These are phyloP conservation scores for Stentor roeselii DNA, from an alignment of 73 alveolate species.

Conservation along the genomic window DNA sequence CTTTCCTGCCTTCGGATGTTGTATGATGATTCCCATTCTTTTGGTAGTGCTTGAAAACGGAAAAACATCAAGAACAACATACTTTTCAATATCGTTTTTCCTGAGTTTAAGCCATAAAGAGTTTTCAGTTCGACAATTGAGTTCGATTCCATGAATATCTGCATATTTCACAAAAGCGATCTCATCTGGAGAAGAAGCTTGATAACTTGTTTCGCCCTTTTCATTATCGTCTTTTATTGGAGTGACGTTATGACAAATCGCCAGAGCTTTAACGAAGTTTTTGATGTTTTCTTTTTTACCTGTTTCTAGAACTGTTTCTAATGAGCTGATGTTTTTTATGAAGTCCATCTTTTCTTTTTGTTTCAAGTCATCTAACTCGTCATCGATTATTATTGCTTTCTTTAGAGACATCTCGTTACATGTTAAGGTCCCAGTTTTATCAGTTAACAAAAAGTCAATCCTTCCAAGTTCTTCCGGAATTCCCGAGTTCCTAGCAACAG, in stretches of 20 bases:
- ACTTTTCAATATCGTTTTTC: slow-evolving; percentile 58
- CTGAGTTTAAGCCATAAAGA: slow-evolving; percentile 54
- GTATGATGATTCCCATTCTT: slow-evolving; percentile 91
- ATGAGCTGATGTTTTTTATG: background rate
- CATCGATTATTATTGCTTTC: slow-evolving; percentile 33
- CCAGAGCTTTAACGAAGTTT: slow-evolving; percentile 77
- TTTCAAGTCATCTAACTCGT: background rate
- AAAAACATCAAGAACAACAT: slow-evolving; percentile 74
- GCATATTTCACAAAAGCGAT: slow-evolving; percentile 92
- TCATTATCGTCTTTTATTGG: slow-evolving; percentile 49
- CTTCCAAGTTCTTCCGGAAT: slow-evolving; percentile 96
- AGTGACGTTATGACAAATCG: slow-evolving; percentile 90
- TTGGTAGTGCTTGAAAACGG: slow-evolving; percentile 87
- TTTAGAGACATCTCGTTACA: slow-evolving; percentile 90
- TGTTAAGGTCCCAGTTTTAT: slow-evolving; percentile 95
- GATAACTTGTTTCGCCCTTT: slow-evolving; percentile 59
- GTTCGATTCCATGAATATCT: slow-evolving; percentile 64
- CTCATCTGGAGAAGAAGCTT: slow-evolving; percentile 95
- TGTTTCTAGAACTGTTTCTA: slow-evolving; percentile 29
- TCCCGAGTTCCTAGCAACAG: slow-evolving; percentile 81
- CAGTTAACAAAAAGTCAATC: slow-evolving; percentile 73
- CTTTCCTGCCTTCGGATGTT: slow-evolving; percentile 57
- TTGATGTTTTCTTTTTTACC: slow-evolving; percentile 65
- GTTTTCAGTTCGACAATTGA: slow-evolving; percentile 58
- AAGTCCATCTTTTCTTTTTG: background rate